A percentile compares a stretch with the other conserved stretches of the same genome.
Conservation (phyloP, 192 early-diverging fungal genomes). For the Geosiphon pyriformis region DNA sequence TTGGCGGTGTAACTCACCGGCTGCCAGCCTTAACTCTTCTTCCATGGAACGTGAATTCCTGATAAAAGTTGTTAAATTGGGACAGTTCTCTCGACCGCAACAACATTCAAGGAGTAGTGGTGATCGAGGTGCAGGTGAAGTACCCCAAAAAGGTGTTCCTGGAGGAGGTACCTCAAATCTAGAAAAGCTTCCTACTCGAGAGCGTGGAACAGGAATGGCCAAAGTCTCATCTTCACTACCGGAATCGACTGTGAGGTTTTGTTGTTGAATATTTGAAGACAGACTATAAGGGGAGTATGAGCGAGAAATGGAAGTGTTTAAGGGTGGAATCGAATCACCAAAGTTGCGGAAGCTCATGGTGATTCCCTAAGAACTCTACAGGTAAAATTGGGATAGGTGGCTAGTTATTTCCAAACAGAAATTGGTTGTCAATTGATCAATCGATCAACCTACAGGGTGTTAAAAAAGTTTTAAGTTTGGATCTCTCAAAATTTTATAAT, state of each 20-base stretch:
- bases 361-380: too few species aligned
- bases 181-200: constrained; percentile 7
- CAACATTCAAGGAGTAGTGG: constrained; percentile 24
- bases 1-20: constrained; percentile 32
- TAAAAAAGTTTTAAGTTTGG: too few species aligned
- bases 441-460: too few species aligned
- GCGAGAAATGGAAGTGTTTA: not conserved
- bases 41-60: constrained; percentile 27
- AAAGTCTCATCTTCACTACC: constrained; percentile 7
- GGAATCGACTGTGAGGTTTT: not conserved
- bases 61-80: constrained; percentile 2
- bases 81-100: constrained; percentile 26
- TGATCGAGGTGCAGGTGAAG: constrained; percentile 7
- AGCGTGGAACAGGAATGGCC: not conserved
- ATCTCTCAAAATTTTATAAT: too few species aligned
- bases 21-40: constrained; percentile 36
- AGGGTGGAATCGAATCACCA: not conserved
- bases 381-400: too few species aligned
- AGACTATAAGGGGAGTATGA: not conserved
- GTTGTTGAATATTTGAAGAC: not conserved
- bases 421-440: too few species aligned
- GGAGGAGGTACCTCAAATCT: not conserved
- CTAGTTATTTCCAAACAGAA: too few species aligned
- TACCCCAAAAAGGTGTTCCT: constrained; percentile 7
- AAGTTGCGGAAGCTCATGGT: not conserved